phyloP scores from a whole-genome alignment of 306 rosid species.

The Fagus crenata region DNA sequence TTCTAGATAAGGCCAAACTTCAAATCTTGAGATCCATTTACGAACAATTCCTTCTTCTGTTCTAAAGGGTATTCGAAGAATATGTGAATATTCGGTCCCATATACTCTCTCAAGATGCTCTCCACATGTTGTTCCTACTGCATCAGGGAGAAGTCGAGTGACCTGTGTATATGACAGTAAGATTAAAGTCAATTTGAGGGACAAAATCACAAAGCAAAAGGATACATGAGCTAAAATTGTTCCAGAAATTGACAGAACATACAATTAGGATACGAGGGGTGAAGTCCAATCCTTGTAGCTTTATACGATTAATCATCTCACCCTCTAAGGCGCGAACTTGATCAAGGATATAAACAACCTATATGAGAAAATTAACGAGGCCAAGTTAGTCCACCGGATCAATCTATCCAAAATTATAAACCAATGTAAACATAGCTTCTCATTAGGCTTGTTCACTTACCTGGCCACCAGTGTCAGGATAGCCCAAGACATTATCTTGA shows the following conservation, averaged over 20 bases:
- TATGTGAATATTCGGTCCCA: conserved; percentile 65
- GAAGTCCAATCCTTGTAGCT: conserved; percentile 87
- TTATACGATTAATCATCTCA: conserved; percentile 90
- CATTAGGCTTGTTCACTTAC: conserved; percentile 29
- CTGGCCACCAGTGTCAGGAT: conserved; percentile 99
- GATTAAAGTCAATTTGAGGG: not conserved
- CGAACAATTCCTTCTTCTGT: conserved; percentile 78
- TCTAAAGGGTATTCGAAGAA: conserved; percentile 96
- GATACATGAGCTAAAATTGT: conserved; percentile 4
- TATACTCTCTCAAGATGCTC: conserved; percentile 85
- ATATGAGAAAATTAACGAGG: conserved; percentile 8
- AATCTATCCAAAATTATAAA: too few species aligned
- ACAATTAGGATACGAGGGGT: conserved; percentile 91
- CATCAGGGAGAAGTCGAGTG: conserved; percentile 96
- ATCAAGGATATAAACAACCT: conserved; percentile 98
- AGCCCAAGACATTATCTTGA: conserved; percentile 92
- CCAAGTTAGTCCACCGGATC: not conserved
- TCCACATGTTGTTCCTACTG: conserved; percentile 93
- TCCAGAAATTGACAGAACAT: conserved; percentile 28
- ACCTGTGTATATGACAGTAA: conserved; percentile 41
- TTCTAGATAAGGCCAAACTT: conserved; percentile 98
- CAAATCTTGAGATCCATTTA: conserved; percentile 95
- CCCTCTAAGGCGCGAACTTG: conserved; percentile 98
- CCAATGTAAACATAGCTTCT: too few species aligned
- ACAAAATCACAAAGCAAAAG: not conserved